A percentile compares a stretch with the other conserved stretches of the same genome.
phyloP scores from a whole-genome alignment of 2,329 filamentous ascomycete genomes.

The Colletotrichum sp. region DNA sequence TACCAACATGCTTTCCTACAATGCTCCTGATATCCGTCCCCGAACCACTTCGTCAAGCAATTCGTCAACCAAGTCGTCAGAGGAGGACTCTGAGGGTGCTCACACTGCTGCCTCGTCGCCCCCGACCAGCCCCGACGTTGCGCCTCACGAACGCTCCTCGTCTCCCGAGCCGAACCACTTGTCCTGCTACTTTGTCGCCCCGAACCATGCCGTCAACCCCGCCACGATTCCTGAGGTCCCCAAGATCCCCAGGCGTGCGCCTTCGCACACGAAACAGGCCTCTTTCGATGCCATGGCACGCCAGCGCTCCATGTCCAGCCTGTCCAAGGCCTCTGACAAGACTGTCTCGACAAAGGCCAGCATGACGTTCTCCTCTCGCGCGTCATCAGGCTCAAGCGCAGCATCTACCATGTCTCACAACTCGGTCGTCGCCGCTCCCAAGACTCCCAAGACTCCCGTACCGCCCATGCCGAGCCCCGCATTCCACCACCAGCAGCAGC shows the following conservation, averaged over 20 bases:
- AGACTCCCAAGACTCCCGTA: slow-evolving; percentile 21
- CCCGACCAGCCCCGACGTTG: slow-evolving; percentile 72
- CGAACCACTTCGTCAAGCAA: slow-evolving; percentile 56
- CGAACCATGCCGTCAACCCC: slow-evolving; percentile 48
- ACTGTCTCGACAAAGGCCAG: slow-evolving; percentile 62
- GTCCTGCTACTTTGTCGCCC: slow-evolving; percentile 68
- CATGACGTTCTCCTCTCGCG: slow-evolving; percentile 58
- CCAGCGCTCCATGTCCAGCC: slow-evolving; percentile 64
- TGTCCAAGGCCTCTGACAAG: slow-evolving; percentile 58
- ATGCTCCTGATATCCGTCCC: slow-evolving; percentile 78
- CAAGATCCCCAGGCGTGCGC: slow-evolving; percentile 72
- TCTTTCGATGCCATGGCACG: slow-evolving; percentile 76
- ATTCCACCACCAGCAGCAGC: slow-evolving; percentile 40
- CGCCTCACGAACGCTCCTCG: slow-evolving; percentile 56
- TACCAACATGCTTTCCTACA: slow-evolving; percentile 95
- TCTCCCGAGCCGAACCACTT: slow-evolving; percentile 70
- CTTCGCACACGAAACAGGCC: slow-evolving; percentile 88
- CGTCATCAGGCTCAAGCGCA: slow-evolving; percentile 60
- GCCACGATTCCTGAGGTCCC: slow-evolving; percentile 46
- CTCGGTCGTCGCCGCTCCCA: slow-evolving; percentile 32
- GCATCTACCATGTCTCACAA: slow-evolving; percentile 52
- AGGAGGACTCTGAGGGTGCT: slow-evolving; percentile 74
- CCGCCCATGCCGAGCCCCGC: slow-evolving; percentile 34
- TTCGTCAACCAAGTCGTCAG: slow-evolving; percentile 63
- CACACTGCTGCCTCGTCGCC: slow-evolving; percentile 62